A percentile compares a stretch with the other conserved stretches of the same genome.
Conservation (phyloP, 345 rosid species). For the Lepidium aucheri region DNA sequence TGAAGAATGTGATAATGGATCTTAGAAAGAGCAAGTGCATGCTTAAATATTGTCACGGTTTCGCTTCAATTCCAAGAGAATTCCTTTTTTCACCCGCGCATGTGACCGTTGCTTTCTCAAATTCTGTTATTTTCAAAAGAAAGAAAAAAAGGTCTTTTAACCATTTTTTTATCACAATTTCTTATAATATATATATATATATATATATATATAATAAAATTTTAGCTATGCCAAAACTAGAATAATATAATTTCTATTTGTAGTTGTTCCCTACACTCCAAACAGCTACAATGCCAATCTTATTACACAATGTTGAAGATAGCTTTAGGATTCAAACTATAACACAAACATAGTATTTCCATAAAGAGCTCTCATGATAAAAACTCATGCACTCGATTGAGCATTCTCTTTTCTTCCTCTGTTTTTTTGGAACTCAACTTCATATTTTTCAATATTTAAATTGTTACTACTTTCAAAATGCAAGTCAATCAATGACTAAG, state of each 20-base stretch:
- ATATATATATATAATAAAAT: background rate
- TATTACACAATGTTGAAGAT: background rate
- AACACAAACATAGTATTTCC: background rate
- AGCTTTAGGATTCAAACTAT: background rate
- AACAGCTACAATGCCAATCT: background rate
- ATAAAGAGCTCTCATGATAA: background rate
- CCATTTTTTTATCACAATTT: background rate
- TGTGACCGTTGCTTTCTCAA: conserved; percentile 49
- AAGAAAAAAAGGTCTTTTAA: background rate
- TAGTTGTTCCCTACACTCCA: background rate
- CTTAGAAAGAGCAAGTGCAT: conserved; percentile 21
- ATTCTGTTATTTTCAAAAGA: conserved; percentile 13
- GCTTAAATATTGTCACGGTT: conserved; percentile 62
- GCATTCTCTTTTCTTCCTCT: background rate
- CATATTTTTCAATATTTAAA: background rate
- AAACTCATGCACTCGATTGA: background rate
- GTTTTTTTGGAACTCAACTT: background rate
- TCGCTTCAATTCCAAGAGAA: conserved; percentile 17
- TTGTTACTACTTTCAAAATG: background rate
- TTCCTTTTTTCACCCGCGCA: conserved; percentile 29
- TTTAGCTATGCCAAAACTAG: background rate
- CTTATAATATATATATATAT: background rate
- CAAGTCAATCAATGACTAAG: background rate
- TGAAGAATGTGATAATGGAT: conserved; percentile 34
- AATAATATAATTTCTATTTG: background rate